Base-by-base conservation (phyloP, 345 rosid species). In the Eucalyptus globulus region DNA sequence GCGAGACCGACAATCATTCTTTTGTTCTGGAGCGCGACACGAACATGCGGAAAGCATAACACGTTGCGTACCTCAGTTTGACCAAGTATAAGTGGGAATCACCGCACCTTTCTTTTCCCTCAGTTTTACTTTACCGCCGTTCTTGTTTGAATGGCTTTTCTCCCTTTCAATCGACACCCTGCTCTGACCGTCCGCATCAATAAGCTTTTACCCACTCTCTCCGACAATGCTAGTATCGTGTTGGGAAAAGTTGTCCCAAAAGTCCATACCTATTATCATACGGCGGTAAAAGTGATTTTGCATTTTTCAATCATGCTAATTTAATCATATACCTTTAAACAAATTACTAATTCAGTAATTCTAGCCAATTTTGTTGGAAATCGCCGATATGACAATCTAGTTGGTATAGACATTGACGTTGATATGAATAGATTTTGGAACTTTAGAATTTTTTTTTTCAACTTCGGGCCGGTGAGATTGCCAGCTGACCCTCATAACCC, bases 381-480 rank as follows among this genome's bases (percentile, higher is more conserved):
- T 37, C 0, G 5, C 3, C 0, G 4, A 72, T 0, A 13, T 37
- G 2, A 1, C 4, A 1, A 5, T 72, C 1, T 67, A 16, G 1
- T 67, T 16, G 12, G 5, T 1, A 31, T 1, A 1, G 0, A 69
- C 7, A 53, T 53, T 1, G 13, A 6, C 1, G 2, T 9, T 31
- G 2, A 69, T 11, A 7, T 31, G 0, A 19, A 34, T 6, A 9
- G 3, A 14, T 67, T 67, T 67, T 67, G 14, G 2, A 34, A 34
- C 22, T 34, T 72, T 34, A 5, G 37, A 67, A 16, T 3, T 9
- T 31, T 13, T 31, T 17, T 72, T 19, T 17, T 31, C 24, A 37
- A 72, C 14, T 19, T 7, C 3, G 7, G 27, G 2, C 13, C 0
- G 2, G 3, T 24, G 4, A 72, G 45, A 19, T 62, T 14, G 34